A percentile compares a stretch with the other conserved stretches of the same genome.
Conservation (phyloP, 2,329 filamentous ascomycete genomes). For the Ceratocystis colombiana region DNA sequence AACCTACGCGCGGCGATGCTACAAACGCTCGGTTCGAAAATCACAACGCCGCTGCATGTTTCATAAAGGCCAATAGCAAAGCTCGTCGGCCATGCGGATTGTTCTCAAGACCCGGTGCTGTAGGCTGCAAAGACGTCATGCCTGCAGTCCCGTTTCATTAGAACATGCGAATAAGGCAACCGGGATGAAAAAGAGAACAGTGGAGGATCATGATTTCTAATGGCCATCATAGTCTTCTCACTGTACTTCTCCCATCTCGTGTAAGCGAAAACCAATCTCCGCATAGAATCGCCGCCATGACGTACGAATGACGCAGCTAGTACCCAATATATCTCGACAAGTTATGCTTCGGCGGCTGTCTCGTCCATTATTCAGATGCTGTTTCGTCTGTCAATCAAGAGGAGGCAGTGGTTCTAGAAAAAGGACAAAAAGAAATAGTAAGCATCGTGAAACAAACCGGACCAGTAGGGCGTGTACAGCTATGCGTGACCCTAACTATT, state of each 20-base stretch:
- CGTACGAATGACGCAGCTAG: not conserved
- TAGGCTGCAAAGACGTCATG: conserved; percentile 1
- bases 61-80: conserved; percentile 1
- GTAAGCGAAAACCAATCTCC: not conserved
- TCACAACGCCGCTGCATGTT: conserved; percentile 5
- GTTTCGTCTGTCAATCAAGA: not conserved
- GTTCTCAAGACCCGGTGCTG: not conserved
- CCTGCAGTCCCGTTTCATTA: not conserved
- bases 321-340: not conserved
- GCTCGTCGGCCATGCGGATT: not conserved
- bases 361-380: not conserved
- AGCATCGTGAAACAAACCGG: not conserved
- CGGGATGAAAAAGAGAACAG: too few species aligned
- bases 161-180: too few species aligned
- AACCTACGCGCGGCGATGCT: conserved; percentile 4
- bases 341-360: not conserved
- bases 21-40: conserved; percentile 4
- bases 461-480: not conserved
- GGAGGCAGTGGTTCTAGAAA: not conserved
- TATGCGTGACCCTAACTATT: not conserved
- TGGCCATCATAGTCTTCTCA: not conserved
- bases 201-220: too few species aligned
- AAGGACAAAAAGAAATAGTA: not conserved
- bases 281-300: not conserved
- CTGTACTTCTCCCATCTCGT: not conserved